Percentiles rank a stretch among this genome's conserved stretches.
These are phyloP conservation scores for Flagelloscypha sp. DNA, from an alignment of 768 basidiomycete genomes.

Conservation along the genomic window DNA sequence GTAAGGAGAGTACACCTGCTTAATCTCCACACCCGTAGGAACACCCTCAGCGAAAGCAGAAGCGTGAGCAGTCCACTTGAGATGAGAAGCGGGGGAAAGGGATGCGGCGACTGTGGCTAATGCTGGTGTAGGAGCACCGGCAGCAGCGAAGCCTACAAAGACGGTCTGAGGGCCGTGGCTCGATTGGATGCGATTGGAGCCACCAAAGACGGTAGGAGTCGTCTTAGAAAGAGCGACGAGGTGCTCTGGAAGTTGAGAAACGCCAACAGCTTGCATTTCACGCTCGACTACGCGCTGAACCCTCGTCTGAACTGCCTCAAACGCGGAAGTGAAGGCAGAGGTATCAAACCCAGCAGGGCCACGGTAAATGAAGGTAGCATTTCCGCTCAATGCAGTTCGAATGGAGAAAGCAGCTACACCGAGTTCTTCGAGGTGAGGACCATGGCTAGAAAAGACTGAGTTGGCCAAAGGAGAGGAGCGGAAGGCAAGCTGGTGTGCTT, in stretches of 20 bases:
- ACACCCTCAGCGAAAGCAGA: slow-evolving; percentile 59
- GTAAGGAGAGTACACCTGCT: slow-evolving; percentile 77
- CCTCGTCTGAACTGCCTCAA: too few relatives aligned
- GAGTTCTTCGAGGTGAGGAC: slow-evolving; percentile 64
- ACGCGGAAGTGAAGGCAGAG: slow-evolving; percentile 51
- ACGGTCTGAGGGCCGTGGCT: slow-evolving; percentile 62
- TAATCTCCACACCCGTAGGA: slow-evolving; percentile 54
- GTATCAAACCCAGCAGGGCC: slow-evolving; percentile 83
- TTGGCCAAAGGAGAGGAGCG: slow-evolving; percentile 81
- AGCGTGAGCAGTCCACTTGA: slow-evolving; percentile 81
- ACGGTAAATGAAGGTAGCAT: slow-evolving; percentile 82
- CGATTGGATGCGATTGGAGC: slow-evolving; percentile 70
- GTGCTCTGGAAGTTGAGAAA: slow-evolving; percentile 24
- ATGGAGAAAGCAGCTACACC: slow-evolving; percentile 67
- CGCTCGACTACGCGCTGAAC: slow-evolving; percentile 59
- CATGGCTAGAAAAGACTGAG: slow-evolving; percentile 53
- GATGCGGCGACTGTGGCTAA: slow-evolving; percentile 74
- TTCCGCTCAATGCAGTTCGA: slow-evolving; percentile 46
- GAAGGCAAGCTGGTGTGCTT: slow-evolving; percentile 88
- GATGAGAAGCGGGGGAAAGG: slow-evolving; percentile 66
- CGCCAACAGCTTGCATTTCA: slow-evolving; percentile 30
- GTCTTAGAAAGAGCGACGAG: too few relatives aligned
- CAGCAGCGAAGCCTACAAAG: slow-evolving; percentile 83
- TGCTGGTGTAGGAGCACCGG: slow-evolving; percentile 56
- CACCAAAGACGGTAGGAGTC: slow-evolving; percentile 90